These are phyloP conservation scores for Trichoderma erinaceum DNA, from an alignment of 495 filamentous ascomycete species.

Conservation along the genomic window DNA sequence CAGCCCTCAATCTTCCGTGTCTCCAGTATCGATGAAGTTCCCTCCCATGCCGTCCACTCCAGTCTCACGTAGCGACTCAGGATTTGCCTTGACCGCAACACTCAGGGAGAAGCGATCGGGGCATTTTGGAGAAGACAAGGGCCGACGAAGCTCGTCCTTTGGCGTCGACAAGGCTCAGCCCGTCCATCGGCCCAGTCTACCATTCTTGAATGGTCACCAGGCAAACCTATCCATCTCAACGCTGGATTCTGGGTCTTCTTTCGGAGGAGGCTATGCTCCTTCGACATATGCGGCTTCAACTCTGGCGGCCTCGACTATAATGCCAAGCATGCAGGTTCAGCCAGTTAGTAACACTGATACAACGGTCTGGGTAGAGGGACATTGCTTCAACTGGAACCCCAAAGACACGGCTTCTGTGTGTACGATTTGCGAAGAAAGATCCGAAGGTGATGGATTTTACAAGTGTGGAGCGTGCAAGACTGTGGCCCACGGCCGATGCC, in stretches of 20 bases:
- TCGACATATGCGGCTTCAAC: constrained; percentile 96
- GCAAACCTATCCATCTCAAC: constrained; percentile 80
- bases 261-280: constrained; percentile 71
- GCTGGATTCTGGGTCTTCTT: constrained; percentile 66
- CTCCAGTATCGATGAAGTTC: constrained; percentile 75
- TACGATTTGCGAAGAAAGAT: constrained; percentile 81
- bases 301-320: constrained; percentile 94
- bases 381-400: constrained; percentile 71
- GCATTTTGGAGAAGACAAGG: constrained; percentile 72
- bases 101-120: constrained; percentile 91
- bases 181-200: constrained; percentile 68
- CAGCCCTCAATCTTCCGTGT: constrained; percentile 80
- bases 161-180: constrained; percentile 61
- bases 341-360: constrained; percentile 81
- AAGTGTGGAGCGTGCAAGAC: constrained; percentile 74
- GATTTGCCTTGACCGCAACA: constrained; percentile 75
- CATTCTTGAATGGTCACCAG: constrained; percentile 72
- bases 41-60: constrained; percentile 67
- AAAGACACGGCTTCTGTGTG: constrained; percentile 67
- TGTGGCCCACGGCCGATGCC: constrained; percentile 72
- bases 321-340: constrained; percentile 82
- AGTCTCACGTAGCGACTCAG: constrained; percentile 83
- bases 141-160: constrained; percentile 85
- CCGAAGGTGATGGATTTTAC: constrained; percentile 81
- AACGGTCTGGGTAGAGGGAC: constrained; percentile 87